Percentiles rank a stretch among this genome's conserved stretches.
These are phyloP conservation scores for Aphanomyces astaci DNA, from an alignment of 352 stramenopile species.

Conservation along the genomic window DNA sequence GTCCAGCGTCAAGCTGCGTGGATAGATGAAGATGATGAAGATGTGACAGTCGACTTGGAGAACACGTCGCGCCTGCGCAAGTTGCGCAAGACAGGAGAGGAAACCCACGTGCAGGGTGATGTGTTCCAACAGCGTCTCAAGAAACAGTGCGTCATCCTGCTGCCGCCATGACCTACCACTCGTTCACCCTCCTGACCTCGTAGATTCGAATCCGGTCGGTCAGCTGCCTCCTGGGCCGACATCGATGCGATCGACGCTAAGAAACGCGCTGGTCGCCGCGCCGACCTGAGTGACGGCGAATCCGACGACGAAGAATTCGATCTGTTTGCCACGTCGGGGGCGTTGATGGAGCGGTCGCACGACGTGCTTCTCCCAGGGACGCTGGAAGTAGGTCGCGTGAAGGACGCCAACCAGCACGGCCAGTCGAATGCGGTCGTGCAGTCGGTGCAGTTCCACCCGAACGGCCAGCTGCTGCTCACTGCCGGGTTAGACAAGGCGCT, in stretches of 20 bases:
- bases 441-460: constrained; percentile 84
- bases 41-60: constrained; percentile 62
- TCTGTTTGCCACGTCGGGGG: constrained; percentile 45
- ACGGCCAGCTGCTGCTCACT: constrained; percentile 81
- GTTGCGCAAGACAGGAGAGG: constrained; percentile 67
- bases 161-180: background rate
- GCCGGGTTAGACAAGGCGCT: constrained; percentile 90
- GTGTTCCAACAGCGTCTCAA: constrained; percentile 77
- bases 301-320: constrained; percentile 50
- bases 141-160: constrained; percentile 45
- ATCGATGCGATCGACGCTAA: constrained; percentile 44
- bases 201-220: constrained; percentile 39
- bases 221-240: constrained; percentile 59
- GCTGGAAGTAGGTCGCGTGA: constrained; percentile 69
- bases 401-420: constrained; percentile 88
- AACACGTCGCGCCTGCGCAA: constrained; percentile 68
- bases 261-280: constrained; percentile 19
- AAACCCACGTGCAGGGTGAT: constrained; percentile 51
- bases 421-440: constrained; percentile 79
- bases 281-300: constrained; percentile 40
- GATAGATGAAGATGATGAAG: constrained; percentile 82
- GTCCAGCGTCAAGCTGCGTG: constrained; percentile 48
- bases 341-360: constrained; percentile 43
- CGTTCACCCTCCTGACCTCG: background rate
- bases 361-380: constrained; percentile 51